Conservation (phyloP, 2,329 filamentous ascomycete genomes). For the Calcarisporium arbuscula region DNA sequence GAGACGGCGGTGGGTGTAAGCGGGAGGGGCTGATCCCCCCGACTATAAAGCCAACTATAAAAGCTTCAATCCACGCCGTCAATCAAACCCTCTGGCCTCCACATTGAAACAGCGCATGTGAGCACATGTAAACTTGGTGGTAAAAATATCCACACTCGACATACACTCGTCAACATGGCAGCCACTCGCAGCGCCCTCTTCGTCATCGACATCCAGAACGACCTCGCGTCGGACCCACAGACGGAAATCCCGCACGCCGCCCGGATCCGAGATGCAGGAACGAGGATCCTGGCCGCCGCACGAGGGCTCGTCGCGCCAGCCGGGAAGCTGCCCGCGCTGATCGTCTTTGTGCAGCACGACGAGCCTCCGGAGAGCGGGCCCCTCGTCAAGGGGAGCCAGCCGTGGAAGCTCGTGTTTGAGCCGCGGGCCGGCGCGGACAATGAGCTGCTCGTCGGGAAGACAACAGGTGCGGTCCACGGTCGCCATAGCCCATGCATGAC, state of each 20-base stretch:
- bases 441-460: slow-evolving; percentile 21
- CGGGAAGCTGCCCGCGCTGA: slow-evolving; percentile 5
- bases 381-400: slow-evolving; percentile 16
- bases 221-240: slow-evolving; percentile 17
- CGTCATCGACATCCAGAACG: slow-evolving; percentile 27
- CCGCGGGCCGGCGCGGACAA: slow-evolving; percentile 11
- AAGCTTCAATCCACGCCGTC: no score
- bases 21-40: no score
- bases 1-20: no score
- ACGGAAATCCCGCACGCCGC: slow-evolving; percentile 20
- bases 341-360: slow-evolving; percentile 25
- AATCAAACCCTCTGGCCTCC: no score
- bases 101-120: no score
- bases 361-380: slow-evolving; percentile 16
- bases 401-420: slow-evolving; percentile 23
- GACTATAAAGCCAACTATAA: no score
- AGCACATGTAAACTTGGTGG: no score
- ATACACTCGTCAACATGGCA: no score
- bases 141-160: no score
- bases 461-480: slow-evolving; percentile 15
- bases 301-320: slow-evolving; percentile 10
- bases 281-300: slow-evolving; percentile 15
- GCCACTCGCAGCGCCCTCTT: slow-evolving; percentile 20
- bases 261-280: slow-evolving; percentile 14
- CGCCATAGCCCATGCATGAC: background rate